A percentile compares a stretch with the other conserved stretches of the same genome.
phyloP scores from a whole-genome alignment of 192 early-diverging fungal genomes.

The Dispira parvispora region DNA sequence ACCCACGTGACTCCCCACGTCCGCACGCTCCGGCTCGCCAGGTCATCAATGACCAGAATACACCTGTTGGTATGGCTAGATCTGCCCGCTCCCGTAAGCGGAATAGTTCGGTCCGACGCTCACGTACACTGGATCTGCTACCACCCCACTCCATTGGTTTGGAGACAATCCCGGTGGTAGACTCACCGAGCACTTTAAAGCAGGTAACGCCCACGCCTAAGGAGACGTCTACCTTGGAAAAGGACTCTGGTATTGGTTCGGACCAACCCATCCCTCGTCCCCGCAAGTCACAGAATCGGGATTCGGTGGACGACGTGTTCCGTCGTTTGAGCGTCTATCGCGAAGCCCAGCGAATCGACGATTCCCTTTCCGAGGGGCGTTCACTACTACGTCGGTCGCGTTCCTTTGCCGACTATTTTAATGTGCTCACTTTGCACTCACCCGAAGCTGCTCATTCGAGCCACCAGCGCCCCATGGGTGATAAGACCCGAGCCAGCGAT shows the following conservation, averaged over 20 bases:
- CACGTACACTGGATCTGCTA: background rate
- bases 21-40: background rate
- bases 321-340: conserved; percentile 3
- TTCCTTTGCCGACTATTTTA: conserved; percentile 6
- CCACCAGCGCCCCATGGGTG: background rate
- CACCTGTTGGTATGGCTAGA: too few relatives aligned
- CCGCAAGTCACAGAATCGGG: background rate
- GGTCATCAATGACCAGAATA: background rate
- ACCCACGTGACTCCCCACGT: background rate
- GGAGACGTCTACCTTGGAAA: background rate
- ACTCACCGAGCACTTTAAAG: background rate
- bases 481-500: background rate
- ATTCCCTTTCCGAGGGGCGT: background rate
- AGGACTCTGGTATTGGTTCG: background rate
- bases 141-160: background rate
- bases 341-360: background rate
- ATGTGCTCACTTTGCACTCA: background rate
- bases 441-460: background rate
- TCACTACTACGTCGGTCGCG: background rate
- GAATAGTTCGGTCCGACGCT: background rate
- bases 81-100: too few relatives aligned
- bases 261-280: conserved; percentile 2
- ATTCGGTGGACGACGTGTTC: background rate
- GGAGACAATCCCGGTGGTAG: background rate
- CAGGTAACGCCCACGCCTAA: background rate